A percentile compares a stretch with the other conserved stretches of the same genome.
phyloP scores from a whole-genome alignment of 352 stramenopile genomes.

The Globisporangium radiosum region DNA sequence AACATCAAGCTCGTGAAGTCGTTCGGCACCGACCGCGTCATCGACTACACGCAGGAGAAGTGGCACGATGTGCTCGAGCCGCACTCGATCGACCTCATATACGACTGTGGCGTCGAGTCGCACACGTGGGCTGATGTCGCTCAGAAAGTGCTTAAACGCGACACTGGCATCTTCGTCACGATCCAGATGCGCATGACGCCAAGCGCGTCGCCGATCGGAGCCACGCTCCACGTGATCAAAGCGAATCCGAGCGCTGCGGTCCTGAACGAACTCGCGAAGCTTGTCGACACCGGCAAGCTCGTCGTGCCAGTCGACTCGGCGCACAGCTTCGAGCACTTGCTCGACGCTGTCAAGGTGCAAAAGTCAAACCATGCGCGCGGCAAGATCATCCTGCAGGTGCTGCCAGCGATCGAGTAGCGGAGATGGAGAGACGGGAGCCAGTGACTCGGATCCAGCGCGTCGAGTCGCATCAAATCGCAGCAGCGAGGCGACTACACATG shows the following conservation, averaged over 20 bases:
- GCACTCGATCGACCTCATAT: constrained; percentile 31
- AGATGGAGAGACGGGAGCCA: not conserved
- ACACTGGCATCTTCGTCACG: constrained; percentile 15
- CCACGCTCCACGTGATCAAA: not conserved
- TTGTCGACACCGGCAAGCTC: constrained; percentile 15
- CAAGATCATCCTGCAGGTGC: constrained; percentile 51
- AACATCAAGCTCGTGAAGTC: constrained; percentile 22
- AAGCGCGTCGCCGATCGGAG: not conserved
- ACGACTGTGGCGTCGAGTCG: constrained; percentile 29
- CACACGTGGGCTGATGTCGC: constrained; percentile 22
- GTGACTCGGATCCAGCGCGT: not conserved
- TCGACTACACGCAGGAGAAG: constrained; percentile 49
- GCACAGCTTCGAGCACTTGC: not conserved
- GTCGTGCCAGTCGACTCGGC: constrained; percentile 33
- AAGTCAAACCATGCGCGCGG: constrained; percentile 42
- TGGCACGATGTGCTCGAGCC: constrained; percentile 24
- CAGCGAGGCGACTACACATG: too few relatives aligned
- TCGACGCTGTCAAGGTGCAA: constrained; percentile 34
- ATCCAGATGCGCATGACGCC: not conserved
- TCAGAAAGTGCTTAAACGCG: constrained; percentile 25
- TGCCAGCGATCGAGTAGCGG: not conserved
- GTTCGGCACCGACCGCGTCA: constrained; percentile 35
- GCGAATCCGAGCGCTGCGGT: too few relatives aligned
- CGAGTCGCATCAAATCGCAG: too few relatives aligned
- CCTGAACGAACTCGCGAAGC: constrained; percentile 11